Percentiles rank a stretch among this genome's conserved stretches.
These are phyloP conservation scores for Plasmodium vivax DNA, from an alignment of 169 alveolate species.

Conservation along the genomic window DNA sequence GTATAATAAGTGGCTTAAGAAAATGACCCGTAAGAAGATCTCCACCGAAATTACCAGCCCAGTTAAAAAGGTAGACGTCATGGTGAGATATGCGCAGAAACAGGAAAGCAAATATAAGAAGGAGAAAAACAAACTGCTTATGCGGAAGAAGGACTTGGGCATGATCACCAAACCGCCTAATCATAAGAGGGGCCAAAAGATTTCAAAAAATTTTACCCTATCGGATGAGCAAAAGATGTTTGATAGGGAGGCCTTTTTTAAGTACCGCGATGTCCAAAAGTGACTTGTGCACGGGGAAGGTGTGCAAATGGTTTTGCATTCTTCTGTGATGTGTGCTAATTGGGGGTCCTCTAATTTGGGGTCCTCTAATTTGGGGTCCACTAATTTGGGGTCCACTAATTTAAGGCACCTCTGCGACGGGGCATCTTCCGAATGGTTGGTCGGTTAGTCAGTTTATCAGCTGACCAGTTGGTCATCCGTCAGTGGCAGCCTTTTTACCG, in stretches of 20 bases:
- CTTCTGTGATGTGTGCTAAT: background rate
- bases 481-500: background rate
- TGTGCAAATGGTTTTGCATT: background rate
- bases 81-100: conserved; percentile 61
- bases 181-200: conserved; percentile 9
- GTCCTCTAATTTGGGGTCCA: background rate
- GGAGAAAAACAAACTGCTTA: conserved; percentile 39
- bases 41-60: conserved; percentile 42
- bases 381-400: background rate
- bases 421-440: background rate
- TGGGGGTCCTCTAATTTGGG: background rate
- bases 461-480: background rate
- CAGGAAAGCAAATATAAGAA: conserved; percentile 67
- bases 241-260: conserved; percentile 74
- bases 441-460: background rate
- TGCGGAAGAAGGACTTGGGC: conserved; percentile 54
- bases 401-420: background rate
- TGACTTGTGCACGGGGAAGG: background rate
- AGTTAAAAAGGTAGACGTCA: conserved; percentile 55
- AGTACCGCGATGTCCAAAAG: conserved; percentile 70
- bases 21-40: conserved; percentile 24
- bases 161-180: conserved; percentile 76
- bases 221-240: conserved; percentile 74
- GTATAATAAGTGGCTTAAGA: conserved; percentile 67
- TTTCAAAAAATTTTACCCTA: conserved; percentile 56